Base-by-base conservation (phyloP, 495 filamentous ascomycete species). In the Pseudoneurospora amorphoporcata region DNA sequence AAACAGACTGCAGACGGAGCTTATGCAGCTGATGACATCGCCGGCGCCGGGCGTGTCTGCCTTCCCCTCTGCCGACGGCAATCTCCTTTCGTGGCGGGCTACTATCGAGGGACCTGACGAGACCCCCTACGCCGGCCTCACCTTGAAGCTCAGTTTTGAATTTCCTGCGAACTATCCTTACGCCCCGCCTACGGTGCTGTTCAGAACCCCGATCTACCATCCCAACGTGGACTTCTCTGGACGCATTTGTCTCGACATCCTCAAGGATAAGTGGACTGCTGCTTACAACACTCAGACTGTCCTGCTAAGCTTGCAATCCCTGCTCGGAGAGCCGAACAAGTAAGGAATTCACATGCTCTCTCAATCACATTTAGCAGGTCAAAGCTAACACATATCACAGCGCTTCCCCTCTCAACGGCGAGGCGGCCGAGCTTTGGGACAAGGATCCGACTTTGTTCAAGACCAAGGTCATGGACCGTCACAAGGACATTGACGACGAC, bases 281-380 rank as follows among this genome's bases (percentile, higher is more conserved):
- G 93, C 95, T 16, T 97, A 97, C 87, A 98, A 97, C 77, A 91
- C 95, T 71, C 92, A 95, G 83, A 95, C 90, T 61, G 92, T 99
- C 32, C 83, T 99, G 68, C 83, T 99, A 75, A 97, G 94, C 74
- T 80, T 99, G 82, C 95, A 99, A 83, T 97, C 94, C 82, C 84
- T 99, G 75, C 88, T 99, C 3, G 95, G 95, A 23, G 95, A 98
- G 80, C 95, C 95, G 5, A 99, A 99, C 83, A 98, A 98, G 96
- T 99, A 86, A 75, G 69, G 10, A n/a, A 1, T 43, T 58, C 43
- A n/a, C 68, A 29, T n/a, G 17, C 23, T 32, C 39, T 23, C 12
- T n/a, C 69, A 7, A 17, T 70, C 8, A 16, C 9, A 69, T 17
- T 16, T 69, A 35, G 9, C 10, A 37, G 23, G 14, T 3, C 1